Conservation (phyloP, 1,284 basidiomycete species). For the Leucoagaricus sp. region DNA sequence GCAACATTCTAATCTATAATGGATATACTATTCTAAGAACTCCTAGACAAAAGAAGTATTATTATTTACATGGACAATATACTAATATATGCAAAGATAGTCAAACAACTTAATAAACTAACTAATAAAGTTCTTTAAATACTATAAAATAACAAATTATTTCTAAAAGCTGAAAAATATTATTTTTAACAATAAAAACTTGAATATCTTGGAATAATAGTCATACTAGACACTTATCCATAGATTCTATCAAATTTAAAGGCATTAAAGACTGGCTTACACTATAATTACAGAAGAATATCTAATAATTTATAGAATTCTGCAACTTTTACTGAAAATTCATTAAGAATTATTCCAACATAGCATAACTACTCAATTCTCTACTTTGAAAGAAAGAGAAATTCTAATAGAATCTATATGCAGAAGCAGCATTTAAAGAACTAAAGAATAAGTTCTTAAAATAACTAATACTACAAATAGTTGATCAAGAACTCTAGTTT, state of each 20-base stretch:
- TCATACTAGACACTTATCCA: not conserved
- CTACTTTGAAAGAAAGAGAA: no score
- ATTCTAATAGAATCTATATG: no score
- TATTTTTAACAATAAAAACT: conserved; percentile 18
- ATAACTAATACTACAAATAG: no score
- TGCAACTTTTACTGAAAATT: conserved; percentile 30
- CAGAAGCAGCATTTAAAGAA: no score
- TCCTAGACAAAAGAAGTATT: conserved; percentile 10
- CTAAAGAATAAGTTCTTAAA: no score
- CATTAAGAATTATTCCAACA: conserved; percentile 21
- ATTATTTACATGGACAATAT: conserved; percentile 19
- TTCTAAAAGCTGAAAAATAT: conserved; percentile 24
- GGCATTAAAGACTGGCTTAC: conserved; percentile 23
- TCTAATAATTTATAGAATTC: conserved; percentile 29
- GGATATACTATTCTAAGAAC: not conserved
- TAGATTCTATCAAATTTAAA: conserved; percentile 9
- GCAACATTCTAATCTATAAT: conserved; percentile 11
- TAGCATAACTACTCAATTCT: no score
- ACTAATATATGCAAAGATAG: conserved; percentile 14
- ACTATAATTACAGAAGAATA: conserved; percentile 20
- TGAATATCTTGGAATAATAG: conserved; percentile 22
- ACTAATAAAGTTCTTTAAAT: conserved; percentile 15
- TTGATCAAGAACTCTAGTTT: conserved; percentile 20
- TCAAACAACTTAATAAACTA: conserved; percentile 6
- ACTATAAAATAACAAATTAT: conserved; percentile 19